Evolutionary conservation across 805 yeast species (phyloP).

Genomic region (Lipomyces spencermartinsiae): DNA sequence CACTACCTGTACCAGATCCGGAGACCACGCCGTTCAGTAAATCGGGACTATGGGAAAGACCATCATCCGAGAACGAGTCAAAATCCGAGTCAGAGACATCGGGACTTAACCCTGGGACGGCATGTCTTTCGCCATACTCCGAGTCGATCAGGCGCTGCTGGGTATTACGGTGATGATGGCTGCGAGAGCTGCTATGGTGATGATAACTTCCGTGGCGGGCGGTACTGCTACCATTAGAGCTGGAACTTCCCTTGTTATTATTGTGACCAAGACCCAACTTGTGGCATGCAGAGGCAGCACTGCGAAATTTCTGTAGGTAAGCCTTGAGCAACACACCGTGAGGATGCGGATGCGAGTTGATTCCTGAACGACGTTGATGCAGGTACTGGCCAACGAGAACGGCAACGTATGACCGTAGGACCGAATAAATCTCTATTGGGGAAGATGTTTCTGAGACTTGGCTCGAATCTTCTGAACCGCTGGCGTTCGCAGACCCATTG

Average conservation of each 20-base stretch:
- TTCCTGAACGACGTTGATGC: slow-evolving; percentile 28
- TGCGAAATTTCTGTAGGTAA: slow-evolving; percentile 22
- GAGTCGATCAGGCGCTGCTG: slow-evolving; percentile 6
- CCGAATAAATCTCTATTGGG: slow-evolving; percentile 19
- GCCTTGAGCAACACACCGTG: slow-evolving; percentile 23
- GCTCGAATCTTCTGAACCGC: slow-evolving; percentile 9
- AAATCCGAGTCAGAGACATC: slow-evolving; percentile 34
- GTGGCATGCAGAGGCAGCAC: slow-evolving; percentile 17
- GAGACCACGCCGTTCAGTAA: not conserved
- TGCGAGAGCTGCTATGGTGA: not conserved
- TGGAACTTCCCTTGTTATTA: slow-evolving; percentile 2
- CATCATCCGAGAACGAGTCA: slow-evolving; percentile 33
- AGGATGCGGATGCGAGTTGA: slow-evolving; percentile 29
- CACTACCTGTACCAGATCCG: not conserved
- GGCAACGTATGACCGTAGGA: slow-evolving; percentile 23
- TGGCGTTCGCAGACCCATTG: slow-evolving; percentile 9
- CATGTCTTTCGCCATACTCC: slow-evolving; percentile 17
- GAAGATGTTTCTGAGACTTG: not conserved
- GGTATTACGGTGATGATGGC: slow-evolving; percentile 5
- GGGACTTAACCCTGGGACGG: slow-evolving; percentile 30
- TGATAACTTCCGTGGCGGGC: not conserved
- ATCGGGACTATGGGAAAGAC: slow-evolving; percentile 14
- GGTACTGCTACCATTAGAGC: slow-evolving; percentile 2
- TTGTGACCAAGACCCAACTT: not conserved
- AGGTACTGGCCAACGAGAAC: slow-evolving; percentile 29